These are phyloP conservation scores for Sporothrix mexicana DNA, from an alignment of 2,329 filamentous ascomycete species.

Conservation along the genomic window DNA sequence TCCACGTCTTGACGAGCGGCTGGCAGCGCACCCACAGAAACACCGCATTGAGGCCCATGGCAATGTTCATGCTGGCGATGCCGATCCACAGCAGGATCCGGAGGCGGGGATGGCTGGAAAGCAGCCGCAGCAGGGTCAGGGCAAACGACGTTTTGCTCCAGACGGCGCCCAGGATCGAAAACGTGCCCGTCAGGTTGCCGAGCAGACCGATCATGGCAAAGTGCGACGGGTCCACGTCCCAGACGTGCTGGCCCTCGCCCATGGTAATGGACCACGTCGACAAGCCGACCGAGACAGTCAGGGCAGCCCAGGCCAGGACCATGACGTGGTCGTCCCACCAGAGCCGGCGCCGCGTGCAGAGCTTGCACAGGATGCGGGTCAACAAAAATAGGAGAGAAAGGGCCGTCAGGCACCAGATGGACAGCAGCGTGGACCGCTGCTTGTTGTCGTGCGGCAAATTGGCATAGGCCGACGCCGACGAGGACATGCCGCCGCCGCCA, in stretches of 20 bases:
- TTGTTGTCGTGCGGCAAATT: conserved; percentile 30
- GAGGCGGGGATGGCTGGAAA: conserved; percentile 35
- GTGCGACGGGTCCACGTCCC: conserved; percentile 30
- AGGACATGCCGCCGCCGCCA: not conserved
- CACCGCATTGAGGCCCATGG: conserved; percentile 40
- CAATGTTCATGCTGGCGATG: conserved; percentile 44
- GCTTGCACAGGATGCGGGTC: conserved; percentile 40
- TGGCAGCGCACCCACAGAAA: conserved; percentile 33
- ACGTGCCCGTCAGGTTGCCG: conserved; percentile 34
- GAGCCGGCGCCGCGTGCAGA: conserved; percentile 37
- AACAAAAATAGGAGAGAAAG: conserved; percentile 38
- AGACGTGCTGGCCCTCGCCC: conserved; percentile 32
- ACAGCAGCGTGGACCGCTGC: conserved; percentile 25
- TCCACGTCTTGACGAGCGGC: conserved; percentile 34
- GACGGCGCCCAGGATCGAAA: conserved; percentile 33
- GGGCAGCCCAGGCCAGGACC: conserved; percentile 39
- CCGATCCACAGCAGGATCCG: conserved; percentile 43
- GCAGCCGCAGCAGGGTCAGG: conserved; percentile 46
- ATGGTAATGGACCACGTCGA: conserved; percentile 25
- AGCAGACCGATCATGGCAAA: conserved; percentile 28
- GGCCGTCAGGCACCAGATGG: conserved; percentile 38
- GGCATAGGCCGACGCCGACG: not conserved
- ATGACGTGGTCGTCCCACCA: conserved; percentile 43
- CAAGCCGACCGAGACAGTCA: conserved; percentile 16
- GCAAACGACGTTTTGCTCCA: conserved; percentile 48